Evolutionary conservation across 2,329 filamentous ascomycete genomes (phyloP), one percentile per base, ranked within the genome.

Genomic region (Tricladium varicosporioides): DNA sequence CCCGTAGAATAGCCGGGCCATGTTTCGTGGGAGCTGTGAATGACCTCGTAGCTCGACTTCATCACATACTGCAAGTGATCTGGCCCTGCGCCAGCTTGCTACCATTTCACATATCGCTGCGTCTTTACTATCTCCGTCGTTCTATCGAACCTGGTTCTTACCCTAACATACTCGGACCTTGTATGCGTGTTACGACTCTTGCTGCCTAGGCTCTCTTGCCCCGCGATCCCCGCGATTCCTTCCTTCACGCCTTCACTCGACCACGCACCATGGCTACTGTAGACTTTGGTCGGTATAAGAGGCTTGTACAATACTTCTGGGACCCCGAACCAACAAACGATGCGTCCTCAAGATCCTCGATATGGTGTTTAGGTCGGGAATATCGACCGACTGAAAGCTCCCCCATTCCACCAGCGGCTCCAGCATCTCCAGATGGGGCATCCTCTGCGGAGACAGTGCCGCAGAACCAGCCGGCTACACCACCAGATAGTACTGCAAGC

Each of bases 231-330:
- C 60, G 54, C 57, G 49, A 53, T 53, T 43, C 40, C 10, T 10
- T n/a, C 36, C 9, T 40, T n/a, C 2, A 40, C 36, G 11, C 36
- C n/a, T n/a, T 10, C 36, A 5, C 9, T 13, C 36, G 43, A 33
- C 46, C 33, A 14, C 51, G 14, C 11, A 54, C 40, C 50, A 71
- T 88, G 84, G 80, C 80, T 68, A 85, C 81, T 56, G 83, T 89
- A 55, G 90, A 96, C 68, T 77, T 95, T 59, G 84, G 89, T 65
- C 87, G 89, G 65, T 85, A 87, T 70, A 89, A 91, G 73, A 88
- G 89, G 62, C 85, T 97, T 66, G 87, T 97, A 59, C 89, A 93
- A 74, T 91, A 90, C 76, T 87, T 97, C 69, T 96, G 92, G 88
- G 92, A 97, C 66, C 91, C 92, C 0, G 86, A 92, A 62, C 92